Percentiles rank a stretch among this genome's conserved stretches.
Conservation (phyloP, 352 stramenopile species). For the Phytophthora syringae region DNA sequence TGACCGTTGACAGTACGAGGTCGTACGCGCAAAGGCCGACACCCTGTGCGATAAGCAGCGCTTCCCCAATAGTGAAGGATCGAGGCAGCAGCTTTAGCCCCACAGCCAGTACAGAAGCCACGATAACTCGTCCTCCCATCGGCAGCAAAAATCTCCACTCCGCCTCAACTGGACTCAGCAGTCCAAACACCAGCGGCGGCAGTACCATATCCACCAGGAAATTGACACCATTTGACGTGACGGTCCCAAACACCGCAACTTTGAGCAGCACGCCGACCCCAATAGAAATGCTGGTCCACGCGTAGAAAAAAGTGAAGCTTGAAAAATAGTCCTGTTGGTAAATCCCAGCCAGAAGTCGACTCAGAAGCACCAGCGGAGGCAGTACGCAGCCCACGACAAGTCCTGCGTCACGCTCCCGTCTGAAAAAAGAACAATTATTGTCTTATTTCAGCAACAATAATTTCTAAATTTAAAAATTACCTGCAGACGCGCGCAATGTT, state of each 20-base stretch:
- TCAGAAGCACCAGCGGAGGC: conserved; percentile 63
- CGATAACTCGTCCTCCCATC: conserved; percentile 38
- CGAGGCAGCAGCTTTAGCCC: conserved; percentile 51
- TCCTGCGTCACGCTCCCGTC: conserved; percentile 61
- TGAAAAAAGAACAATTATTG: conserved; percentile 24
- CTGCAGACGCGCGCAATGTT: conserved; percentile 27
- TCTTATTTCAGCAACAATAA: neutral
- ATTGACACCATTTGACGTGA: conserved; percentile 42
- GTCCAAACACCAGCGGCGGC: conserved; percentile 33
- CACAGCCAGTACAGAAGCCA: conserved; percentile 45
- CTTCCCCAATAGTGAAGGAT: conserved; percentile 83
- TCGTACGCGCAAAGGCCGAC: conserved; percentile 62
- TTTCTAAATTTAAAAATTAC: neutral
- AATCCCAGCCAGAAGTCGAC: conserved; percentile 53
- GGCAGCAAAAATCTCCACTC: conserved; percentile 45
- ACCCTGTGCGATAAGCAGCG: conserved; percentile 66
- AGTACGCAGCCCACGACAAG: conserved; percentile 68
- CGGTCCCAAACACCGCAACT: conserved; percentile 42
- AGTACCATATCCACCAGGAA: conserved; percentile 51
- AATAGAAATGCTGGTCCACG: conserved; percentile 59
- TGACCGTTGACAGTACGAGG: conserved; percentile 48
- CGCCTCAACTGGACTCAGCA: conserved; percentile 40
- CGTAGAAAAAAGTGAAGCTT: conserved; percentile 58
- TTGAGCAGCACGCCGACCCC: conserved; percentile 57
- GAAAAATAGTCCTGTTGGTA: conserved; percentile 34